Evolutionary conservation across 1,139 yeast species (phyloP).

Genomic region (Nakaseomyces delphensis): DNA sequence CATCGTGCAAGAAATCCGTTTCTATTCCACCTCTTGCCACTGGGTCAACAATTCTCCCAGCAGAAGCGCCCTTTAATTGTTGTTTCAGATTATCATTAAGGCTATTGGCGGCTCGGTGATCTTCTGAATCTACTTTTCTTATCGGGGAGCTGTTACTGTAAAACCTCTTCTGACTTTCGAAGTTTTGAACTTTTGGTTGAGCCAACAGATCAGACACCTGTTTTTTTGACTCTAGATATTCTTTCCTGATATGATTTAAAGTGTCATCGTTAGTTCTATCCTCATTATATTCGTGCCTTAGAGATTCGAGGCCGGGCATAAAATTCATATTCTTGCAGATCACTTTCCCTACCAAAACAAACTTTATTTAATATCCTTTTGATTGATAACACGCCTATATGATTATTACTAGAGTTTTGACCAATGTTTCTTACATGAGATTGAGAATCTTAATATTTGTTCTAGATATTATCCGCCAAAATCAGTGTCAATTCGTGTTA

Average conservation of each 20-base stretch:
- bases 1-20: not conserved
- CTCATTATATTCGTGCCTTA: not conserved
- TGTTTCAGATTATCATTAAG: not conserved
- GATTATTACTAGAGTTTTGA: no score
- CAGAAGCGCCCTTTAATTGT: not conserved
- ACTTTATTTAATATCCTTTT: no score
- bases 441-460: no score
- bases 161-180: not conserved
- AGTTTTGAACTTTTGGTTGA: not conserved
- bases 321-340: not conserved
- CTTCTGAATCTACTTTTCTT: not conserved
- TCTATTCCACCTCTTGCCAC: not conserved
- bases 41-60: not conserved
- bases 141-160: slow-evolving; percentile 5
- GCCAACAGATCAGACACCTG: slow-evolving; percentile 2
- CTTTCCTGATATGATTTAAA: slow-evolving; percentile 7
- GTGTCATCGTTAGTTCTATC: slow-evolving; percentile 7
- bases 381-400: no score
- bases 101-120: not conserved
- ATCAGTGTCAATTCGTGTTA: not conserved
- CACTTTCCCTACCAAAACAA: not conserved
- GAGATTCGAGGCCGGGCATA: not conserved
- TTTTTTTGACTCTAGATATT: slow-evolving; percentile 4
- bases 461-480: not conserved
- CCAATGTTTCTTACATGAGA: no score